These are phyloP conservation scores for Cladosporium colombiae DNA, from an alignment of 2,329 filamentous ascomycete genomes.

Conservation along the genomic window DNA sequence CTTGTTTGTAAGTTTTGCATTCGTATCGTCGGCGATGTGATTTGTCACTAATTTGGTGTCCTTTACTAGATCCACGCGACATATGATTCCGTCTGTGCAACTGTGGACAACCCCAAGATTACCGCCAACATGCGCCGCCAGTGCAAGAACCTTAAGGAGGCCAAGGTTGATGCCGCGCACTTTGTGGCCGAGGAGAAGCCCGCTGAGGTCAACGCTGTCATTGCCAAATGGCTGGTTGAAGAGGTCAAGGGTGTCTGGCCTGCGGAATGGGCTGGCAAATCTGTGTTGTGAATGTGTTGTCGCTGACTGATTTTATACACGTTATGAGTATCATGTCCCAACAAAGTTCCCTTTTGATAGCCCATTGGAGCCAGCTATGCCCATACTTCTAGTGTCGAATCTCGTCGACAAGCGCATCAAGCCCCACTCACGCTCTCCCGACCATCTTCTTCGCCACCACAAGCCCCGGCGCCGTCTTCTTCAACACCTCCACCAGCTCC, in stretches of 20 bases:
- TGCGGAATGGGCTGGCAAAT: conserved; percentile 23
- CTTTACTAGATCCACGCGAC: conserved; percentile 37
- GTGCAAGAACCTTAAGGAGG: conserved; percentile 17
- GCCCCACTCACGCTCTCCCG: background rate
- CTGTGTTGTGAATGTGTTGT: background rate
- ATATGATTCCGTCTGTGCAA: conserved; percentile 44
- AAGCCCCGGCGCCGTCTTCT: conserved; percentile 25
- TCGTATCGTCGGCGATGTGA: no score
- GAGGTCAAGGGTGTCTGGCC: conserved; percentile 27
- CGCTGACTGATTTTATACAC: background rate
- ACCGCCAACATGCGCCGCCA: conserved; percentile 8
- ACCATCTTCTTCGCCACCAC: conserved; percentile 17
- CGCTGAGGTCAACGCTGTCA: conserved; percentile 28
- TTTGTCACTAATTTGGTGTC: background rate
- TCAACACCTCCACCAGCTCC: conserved; percentile 31
- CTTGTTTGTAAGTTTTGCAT: conserved; percentile 31
- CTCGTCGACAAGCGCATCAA: no score
- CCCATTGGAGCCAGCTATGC: background rate
- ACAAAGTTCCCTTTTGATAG: background rate
- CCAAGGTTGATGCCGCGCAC: conserved; percentile 29
- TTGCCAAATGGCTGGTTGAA: conserved; percentile 33
- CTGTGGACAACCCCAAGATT: conserved; percentile 34
- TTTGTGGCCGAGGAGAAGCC: conserved; percentile 33
- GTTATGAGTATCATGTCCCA: background rate
- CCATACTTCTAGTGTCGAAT: background rate